A percentile compares a stretch with the other conserved stretches of the same genome.
Evolutionary conservation across 768 basidiomycete species (phyloP).

Genomic region (Termitomyces sp.): DNA sequence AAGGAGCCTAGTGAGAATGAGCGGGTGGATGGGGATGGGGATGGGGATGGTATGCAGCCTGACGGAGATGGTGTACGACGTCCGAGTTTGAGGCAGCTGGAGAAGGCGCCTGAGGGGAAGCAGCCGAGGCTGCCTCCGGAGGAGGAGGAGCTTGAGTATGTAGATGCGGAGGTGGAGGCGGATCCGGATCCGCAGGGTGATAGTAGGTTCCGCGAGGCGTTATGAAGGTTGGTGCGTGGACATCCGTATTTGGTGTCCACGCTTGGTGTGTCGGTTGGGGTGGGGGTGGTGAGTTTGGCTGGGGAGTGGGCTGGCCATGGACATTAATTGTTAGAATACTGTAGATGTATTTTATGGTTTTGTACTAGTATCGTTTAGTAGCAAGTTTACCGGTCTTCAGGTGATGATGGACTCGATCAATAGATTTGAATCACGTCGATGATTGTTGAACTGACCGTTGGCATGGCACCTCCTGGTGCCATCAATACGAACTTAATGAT

Average conservation of each 20-base stretch:
- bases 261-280: no score
- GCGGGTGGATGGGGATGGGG: not conserved
- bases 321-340: no score
- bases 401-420: no score
- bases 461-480: no score
- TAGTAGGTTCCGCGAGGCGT: constrained; percentile 24
- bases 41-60: constrained; percentile 12
- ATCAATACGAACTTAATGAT: no score
- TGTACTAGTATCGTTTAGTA: no score
- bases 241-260: constrained; percentile 1
- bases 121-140: constrained; percentile 28
- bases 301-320: not conserved
- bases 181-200: constrained; percentile 26
- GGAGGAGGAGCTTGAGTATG: not conserved
- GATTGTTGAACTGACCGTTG: no score
- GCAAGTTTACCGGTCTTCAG: no score
- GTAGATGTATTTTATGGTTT: no score
- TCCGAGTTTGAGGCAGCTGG: constrained; percentile 60
- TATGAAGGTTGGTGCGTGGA: constrained; percentile 13
- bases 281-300: no score
- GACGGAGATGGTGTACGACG: constrained; percentile 33
- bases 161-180: no score
- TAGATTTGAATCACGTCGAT: no score
- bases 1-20: constrained; percentile 25
- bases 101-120: constrained; percentile 69